phyloP scores from a whole-genome alignment of 148 eudicot genomes.

The Rhododendron vialii region DNA sequence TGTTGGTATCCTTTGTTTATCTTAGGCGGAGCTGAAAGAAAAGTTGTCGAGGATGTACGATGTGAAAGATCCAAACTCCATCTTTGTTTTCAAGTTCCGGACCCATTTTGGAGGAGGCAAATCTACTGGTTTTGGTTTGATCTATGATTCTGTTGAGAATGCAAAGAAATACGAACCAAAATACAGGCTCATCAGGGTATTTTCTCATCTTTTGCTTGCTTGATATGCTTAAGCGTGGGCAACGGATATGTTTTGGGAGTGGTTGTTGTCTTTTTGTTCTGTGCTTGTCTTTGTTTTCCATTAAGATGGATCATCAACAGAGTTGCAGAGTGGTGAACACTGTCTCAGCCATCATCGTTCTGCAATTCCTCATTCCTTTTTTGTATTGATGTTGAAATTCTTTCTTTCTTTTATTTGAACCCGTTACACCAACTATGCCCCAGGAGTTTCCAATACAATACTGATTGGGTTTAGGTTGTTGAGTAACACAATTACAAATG shows the following conservation, averaged over 20 bases:
- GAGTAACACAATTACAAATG: neutral
- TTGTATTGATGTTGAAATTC: neutral
- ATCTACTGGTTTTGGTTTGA: constrained; percentile 84
- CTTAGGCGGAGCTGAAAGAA: constrained; percentile 74
- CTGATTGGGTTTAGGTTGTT: neutral
- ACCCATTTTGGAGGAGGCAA: constrained; percentile 94
- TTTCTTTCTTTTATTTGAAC: neutral
- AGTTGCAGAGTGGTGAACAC: neutral
- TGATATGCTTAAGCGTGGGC: neutral
- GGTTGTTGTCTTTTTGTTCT: neutral
- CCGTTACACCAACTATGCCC: neutral
- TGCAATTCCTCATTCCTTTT: neutral
- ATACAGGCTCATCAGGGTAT: constrained; percentile 89
- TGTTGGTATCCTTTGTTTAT: neutral
- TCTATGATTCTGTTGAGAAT: constrained; percentile 71
- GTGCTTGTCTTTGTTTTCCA: neutral
- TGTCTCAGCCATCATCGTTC: neutral
- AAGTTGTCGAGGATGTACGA: constrained; percentile 69
- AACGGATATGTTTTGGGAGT: neutral
- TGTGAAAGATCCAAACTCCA: constrained; percentile 56
- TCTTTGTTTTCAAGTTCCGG: constrained; percentile 81
- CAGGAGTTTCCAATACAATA: neutral
- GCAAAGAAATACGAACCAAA: constrained; percentile 88
- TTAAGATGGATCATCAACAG: neutral
- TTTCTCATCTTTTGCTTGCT: neutral